phyloP scores from a whole-genome alignment of 2,329 filamentous ascomycete genomes.

The Fusarium nanum region DNA sequence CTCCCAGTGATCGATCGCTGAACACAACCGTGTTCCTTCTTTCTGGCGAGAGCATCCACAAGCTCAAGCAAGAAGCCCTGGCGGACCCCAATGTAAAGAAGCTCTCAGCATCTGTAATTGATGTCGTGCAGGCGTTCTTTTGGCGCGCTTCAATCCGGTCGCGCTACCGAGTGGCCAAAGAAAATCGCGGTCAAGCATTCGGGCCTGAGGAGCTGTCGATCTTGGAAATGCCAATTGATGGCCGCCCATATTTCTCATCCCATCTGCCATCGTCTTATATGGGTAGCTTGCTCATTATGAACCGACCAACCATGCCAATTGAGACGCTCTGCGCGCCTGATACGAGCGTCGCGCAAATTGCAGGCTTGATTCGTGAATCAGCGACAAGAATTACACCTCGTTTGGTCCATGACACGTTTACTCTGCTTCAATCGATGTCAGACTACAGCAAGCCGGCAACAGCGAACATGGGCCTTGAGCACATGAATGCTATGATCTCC shows the following conservation, averaged over 20 bases:
- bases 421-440: background rate
- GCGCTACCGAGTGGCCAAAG: constrained; percentile 4
- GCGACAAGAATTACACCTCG: constrained; percentile 7
- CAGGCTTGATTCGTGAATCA: background rate
- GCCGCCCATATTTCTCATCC: constrained; percentile 11
- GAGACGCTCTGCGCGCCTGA: background rate
- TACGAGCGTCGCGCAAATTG: constrained; percentile 7
- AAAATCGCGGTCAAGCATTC: background rate
- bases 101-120: background rate
- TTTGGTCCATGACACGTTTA: constrained; percentile 7
- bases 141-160: constrained; percentile 13
- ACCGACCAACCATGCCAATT: background rate
- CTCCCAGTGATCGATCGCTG: background rate
- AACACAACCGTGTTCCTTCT: constrained; percentile 5
- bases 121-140: constrained; percentile 11
- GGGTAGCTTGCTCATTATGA: constrained; percentile 13
- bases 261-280: constrained; percentile 8
- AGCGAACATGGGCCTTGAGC: constrained; percentile 17
- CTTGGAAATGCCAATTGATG: constrained; percentile 17
- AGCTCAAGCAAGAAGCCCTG: constrained; percentile 5
- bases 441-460: constrained; percentile 21
- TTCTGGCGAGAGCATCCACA: constrained; percentile 6
- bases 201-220: background rate
- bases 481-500: constrained; percentile 13
- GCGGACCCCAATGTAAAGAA: background rate